Evolutionary conservation across 2,329 filamentous ascomycete species (phyloP), one percentile per base, ranked within the genome.

Genomic region (Scytalidium lignicola): DNA sequence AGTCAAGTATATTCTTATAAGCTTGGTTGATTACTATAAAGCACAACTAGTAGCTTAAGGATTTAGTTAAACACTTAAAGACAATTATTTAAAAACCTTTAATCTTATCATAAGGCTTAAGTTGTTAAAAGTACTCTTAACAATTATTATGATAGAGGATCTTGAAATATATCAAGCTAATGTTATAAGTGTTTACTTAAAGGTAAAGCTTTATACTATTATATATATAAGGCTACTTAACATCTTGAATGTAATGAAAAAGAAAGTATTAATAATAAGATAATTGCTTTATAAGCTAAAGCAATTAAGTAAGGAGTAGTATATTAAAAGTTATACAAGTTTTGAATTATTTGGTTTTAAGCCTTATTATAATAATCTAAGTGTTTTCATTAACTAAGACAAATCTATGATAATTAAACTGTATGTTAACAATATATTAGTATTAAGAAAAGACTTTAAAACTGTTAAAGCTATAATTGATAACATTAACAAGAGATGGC

Each of bases 341-440:
- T 15, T 43, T 10, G 22, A 43, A 20, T 8, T 9, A 3, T n/a
- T 20, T 4, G 41, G 41, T 10, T 26, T 43, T n/a, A 26, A n/a
- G 22, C 41, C 18, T 20, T 15, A 4, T 22, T 43, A 22, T n/a
- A 22, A 9, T 15, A n/a, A 43, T 26, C 41, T n/a, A 7, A 43
- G 41, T n/a, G 17, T 43, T 6, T 43, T 26, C 17, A 13, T 26
- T 8, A 43, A 43, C n/a, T 15, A 7, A 7, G 18, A 43, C 13
- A 21, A 26, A n/a, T 22, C 41, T 18, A 21, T 28, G 41, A 47
- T 47, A 1, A 42, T 51, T 22, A 23, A 32, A 3, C 19, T 51
- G 2, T 51, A 51, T 3, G 28, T 51, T n/a, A 37, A 47, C 19
- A 39, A 51, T 44, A 51, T 51, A 6, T 1, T 48, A 23, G 17